Evolutionary conservation across 2,329 filamentous ascomycete species (phyloP).

Genomic region (Arthroderma sp.): DNA sequence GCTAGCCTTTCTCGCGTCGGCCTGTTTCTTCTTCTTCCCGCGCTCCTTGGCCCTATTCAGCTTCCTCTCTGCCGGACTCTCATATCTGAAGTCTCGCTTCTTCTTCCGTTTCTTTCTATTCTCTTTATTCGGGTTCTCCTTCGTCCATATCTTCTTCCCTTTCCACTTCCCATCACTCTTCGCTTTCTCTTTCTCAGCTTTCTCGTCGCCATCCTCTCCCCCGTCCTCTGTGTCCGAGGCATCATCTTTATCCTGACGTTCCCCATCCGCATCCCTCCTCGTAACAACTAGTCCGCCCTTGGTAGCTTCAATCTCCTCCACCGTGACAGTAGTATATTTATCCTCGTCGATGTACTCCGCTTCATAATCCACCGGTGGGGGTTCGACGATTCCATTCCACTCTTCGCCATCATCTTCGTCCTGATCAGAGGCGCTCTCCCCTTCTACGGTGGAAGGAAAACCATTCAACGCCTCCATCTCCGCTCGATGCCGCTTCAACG

Average conservation of each 20-base stretch:
- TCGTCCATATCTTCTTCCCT: conserved; percentile 39
- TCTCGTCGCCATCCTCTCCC: conserved; percentile 21
- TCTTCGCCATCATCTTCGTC: conserved; percentile 41
- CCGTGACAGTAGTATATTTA: conserved; percentile 85
- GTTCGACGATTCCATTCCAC: conserved; percentile 52
- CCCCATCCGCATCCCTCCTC: conserved; percentile 23
- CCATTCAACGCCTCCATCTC: conserved; percentile 53
- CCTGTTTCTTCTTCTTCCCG: conserved; percentile 58
- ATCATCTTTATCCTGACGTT: conserved; percentile 12
- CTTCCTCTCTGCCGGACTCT: conserved; percentile 72
- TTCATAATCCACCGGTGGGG: conserved; percentile 58
- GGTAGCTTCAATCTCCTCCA: conserved; percentile 75
- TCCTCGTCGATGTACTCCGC: conserved; percentile 96
- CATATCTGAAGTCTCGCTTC: conserved; percentile 87
- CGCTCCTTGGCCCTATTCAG: conserved; percentile 50
- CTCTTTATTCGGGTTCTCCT: conserved; percentile 37
- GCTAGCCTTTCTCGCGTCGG: conserved; percentile 41
- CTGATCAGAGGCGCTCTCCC: neutral
- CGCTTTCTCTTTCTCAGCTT: conserved; percentile 14
- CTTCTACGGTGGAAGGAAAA: conserved; percentile 11
- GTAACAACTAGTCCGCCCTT: conserved; percentile 57
- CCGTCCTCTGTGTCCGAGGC: conserved; percentile 18
- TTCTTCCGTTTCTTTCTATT: conserved; percentile 56
- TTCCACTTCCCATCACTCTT: conserved; percentile 15
- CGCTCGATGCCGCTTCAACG: conserved; percentile 64